Base-by-base conservation (phyloP, 306 rosid species). In the Glycine latifolia region DNA sequence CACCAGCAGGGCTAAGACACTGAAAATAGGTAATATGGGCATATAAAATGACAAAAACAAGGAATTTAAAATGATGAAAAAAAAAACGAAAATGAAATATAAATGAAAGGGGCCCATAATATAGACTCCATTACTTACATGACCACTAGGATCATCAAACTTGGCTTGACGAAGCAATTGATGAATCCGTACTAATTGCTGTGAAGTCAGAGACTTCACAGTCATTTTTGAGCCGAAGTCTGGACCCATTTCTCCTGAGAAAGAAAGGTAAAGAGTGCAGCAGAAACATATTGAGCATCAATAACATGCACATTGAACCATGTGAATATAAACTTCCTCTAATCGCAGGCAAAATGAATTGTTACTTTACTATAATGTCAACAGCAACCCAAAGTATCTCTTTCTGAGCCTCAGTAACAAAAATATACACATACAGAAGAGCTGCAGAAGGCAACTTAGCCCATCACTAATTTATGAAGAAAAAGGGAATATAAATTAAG, bases 1-100 rank as follows among this genome's bases (percentile, higher is more conserved):
- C 97, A 63, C 99, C 97, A 54, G 99, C 99, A 79, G 99, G 99
- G 88, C 97, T 93, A 77, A 93, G 95, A 89, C 99, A 93, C 99
- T 95, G 82, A 73, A 86, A 86, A 85, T 11, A 80, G 80, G 68
- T 76, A 77, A 67, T 63, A 41, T 79, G 74, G 66, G 71, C 73
- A 70, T 55, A 66, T 17, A 74, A 80, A 85, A 79, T 73, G 81
- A 73, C 80, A 49, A 75, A 35, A 76, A 10, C 73, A 78, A 61
- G 31, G 70, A 58, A 82, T 37, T 31, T 47, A 75, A 37, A 58
- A 75, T 13, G 8, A 81, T 1, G 62, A 67, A 8, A 16, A 61
- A 16, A 66, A 55, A 12, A 72, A 62, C 20, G 56, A 70, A 20
- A 61, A 61, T 74, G 83, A 69, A 37, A 37, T 17, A 54, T 26